Evolutionary conservation across 345 rosid genomes (phyloP), one percentile per base, ranked within the genome.

Genomic region (Mercurialis annua): DNA sequence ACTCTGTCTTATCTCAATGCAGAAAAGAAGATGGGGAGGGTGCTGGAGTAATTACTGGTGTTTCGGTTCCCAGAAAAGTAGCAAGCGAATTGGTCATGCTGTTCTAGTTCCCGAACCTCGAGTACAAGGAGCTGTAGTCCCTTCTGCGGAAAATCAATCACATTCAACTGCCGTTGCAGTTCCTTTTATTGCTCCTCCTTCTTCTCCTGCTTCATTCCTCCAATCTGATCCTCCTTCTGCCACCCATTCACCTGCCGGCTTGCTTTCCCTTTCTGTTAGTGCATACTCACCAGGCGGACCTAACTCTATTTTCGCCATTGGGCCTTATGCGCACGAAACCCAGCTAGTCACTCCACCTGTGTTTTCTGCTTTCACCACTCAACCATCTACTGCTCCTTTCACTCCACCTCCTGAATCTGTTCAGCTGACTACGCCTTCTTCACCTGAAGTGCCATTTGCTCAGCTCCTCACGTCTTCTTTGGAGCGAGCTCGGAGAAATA

Each of bases 381-480:
- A 90, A 63, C 96, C 98, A 62, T 88, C 96, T 14, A 93, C 98
- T 17, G 97, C 98, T 48, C 86, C 97, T 16, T 86, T 84, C 73
- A 93, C 98, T 38, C 98, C 98, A 1, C 97, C 96, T 18, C 90
- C 98, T 0, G 97, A 88, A 69, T 86, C 97, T 8, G 87, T 89
- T 70, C 94, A 87, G 36, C 60, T 71, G 66, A 87, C 96, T 27
- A 90, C 94, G 20, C 98, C 98, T 65, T 89, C 97, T 5, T 93
- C 98, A 51, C 98, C 98, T 20, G 97, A 93, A 71, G 97, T 93
- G 55, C 98, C 98, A 15, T 93, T 80, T 81, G 97, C 98, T 71
- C 92, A 84, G 78, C 76, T 93, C 44, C 79, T 93, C 79, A 81
- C 98, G 23, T 87, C 97, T 69, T 90, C 97, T 2, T 71, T 90